A percentile compares a stretch with the other conserved stretches of the same genome.
Conservation (phyloP, 2,329 filamentous ascomycete species). For the Ophiostoma pallidulum region DNA sequence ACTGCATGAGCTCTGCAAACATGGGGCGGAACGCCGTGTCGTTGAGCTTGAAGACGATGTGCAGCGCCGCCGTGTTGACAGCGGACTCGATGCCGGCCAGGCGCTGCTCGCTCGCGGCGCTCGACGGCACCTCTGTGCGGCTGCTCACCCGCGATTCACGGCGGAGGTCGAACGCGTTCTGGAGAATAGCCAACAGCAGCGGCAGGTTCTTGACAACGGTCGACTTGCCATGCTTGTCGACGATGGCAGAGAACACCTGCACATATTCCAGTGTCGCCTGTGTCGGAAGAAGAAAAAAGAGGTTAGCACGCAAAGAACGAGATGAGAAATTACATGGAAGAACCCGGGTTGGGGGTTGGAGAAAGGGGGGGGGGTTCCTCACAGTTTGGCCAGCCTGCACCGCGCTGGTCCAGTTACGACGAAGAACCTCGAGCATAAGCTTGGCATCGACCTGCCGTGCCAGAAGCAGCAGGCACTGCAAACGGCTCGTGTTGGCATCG, state of each 20-base stretch:
- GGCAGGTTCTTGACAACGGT: conserved; percentile 66
- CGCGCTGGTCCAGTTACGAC: conserved; percentile 62
- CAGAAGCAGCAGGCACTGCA: conserved; percentile 61
- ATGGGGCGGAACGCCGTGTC: conserved; percentile 88
- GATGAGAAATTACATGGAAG: background rate
- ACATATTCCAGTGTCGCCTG: conserved; percentile 61
- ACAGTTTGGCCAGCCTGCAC: conserved; percentile 51
- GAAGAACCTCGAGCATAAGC: conserved; percentile 63
- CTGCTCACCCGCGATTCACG: conserved; percentile 29
- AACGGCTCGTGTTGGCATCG: conserved; percentile 54
- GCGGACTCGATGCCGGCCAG: conserved; percentile 53
- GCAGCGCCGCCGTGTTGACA: conserved; percentile 63
- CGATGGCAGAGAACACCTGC: conserved; percentile 56
- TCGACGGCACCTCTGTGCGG: background rate
- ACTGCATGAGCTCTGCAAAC: conserved; percentile 78
- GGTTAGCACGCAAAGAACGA: background rate
- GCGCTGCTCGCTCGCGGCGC: conserved; percentile 31
- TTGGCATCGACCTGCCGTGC: conserved; percentile 70
- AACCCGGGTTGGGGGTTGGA: too few relatives aligned
- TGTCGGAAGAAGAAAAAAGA: conserved; percentile 19
- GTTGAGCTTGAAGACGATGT: conserved; percentile 95
- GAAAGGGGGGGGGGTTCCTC: conserved; percentile 25
- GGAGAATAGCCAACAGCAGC: conserved; percentile 56
- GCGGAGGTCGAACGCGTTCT: conserved; percentile 55
- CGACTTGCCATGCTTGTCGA: conserved; percentile 71